Base-by-base conservation (phyloP, 1,284 basidiomycete species). In the Phlebopus sp. region DNA sequence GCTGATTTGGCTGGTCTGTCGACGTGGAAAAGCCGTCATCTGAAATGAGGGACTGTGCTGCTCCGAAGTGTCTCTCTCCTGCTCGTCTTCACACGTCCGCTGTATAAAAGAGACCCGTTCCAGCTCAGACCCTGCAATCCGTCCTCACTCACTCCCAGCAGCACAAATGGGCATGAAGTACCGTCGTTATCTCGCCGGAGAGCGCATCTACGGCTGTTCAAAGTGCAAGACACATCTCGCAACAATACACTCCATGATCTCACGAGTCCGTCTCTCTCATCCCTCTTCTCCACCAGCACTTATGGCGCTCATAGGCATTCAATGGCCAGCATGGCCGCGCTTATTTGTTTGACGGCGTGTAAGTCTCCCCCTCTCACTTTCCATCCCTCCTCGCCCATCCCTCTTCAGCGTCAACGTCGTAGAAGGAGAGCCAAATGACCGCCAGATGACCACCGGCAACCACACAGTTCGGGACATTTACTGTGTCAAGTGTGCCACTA, bases 401-500 rank as follows among this genome's bases (percentile, higher is more conserved):
- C 46, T n/a, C 59, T 34, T 46, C 57, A 94, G 92, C 52, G 92
- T 97, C 57, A 98, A 98, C 67, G 79, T 95, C 52, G 76, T 83
- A 54, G 84, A 91, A 62, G 93, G 92, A 46, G 86, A 92, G 57
- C 82, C 92, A 21, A 90, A 83, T 62, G 95, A 97, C 66, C 80
- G 96, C 47, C 82, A 87, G 49, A 98, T 99, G 96, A 95, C 93
- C 18, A 99, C 96, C 10, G 96, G 96, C 11, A 82, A 91, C 59
- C 96, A 99, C 69, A 93, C 90, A 19, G 96, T 99, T 29, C 84
- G 96, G 48, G 96, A 99, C 65, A 90, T 98, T 55, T 90, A 81
- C 68, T 99, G 97, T 70, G 71, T 78, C 70, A 96, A 95, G 65
- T 98, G 96, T 69, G 78, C 82, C 48, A 81, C 80, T 29, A 82